Evolutionary conservation across 2,329 filamentous ascomycete genomes (phyloP).

Genomic region (Aschersonia sp.): DNA sequence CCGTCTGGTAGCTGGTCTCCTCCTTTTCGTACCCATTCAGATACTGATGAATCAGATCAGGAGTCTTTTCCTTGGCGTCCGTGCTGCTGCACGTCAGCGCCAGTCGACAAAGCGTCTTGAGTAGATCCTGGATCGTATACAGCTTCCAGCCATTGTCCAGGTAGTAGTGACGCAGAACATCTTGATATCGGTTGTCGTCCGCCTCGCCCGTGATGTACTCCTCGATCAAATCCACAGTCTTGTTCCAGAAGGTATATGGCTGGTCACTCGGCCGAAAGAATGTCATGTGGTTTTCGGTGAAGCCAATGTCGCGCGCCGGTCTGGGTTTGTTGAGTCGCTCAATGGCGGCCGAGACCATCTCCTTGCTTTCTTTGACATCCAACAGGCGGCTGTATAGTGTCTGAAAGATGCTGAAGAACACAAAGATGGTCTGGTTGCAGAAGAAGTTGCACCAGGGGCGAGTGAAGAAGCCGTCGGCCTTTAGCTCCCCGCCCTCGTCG

Average conservation of each 20-base stretch:
- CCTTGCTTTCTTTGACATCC: slow-evolving; percentile 68
- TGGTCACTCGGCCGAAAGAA: slow-evolving; percentile 56
- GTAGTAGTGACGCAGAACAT: slow-evolving; percentile 83
- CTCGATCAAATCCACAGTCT: slow-evolving; percentile 74
- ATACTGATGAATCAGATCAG: slow-evolving; percentile 80
- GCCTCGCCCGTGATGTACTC: slow-evolving; percentile 72
- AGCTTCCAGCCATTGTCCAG: slow-evolving; percentile 82
- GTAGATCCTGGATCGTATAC: slow-evolving; percentile 82
- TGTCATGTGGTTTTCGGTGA: slow-evolving; percentile 63
- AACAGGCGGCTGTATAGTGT: slow-evolving; percentile 75
- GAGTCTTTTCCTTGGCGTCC: slow-evolving; percentile 85
- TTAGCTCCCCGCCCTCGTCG: slow-evolving; percentile 49
- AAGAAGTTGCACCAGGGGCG: slow-evolving; percentile 81
- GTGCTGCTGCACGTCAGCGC: slow-evolving; percentile 70
- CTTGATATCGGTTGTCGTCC: slow-evolving; percentile 74
- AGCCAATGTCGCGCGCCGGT: slow-evolving; percentile 68
- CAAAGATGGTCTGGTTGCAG: slow-evolving; percentile 79
- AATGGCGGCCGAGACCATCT: slow-evolving; percentile 59
- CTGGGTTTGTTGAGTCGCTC: slow-evolving; percentile 59
- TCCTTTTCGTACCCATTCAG: slow-evolving; percentile 67
- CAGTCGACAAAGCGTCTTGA: slow-evolving; percentile 67
- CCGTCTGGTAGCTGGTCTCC: slow-evolving; percentile 76
- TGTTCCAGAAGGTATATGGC: slow-evolving; percentile 63
- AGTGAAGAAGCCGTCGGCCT: slow-evolving; percentile 65
- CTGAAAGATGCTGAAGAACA: slow-evolving; percentile 89